A percentile compares a stretch with the other conserved stretches of the same genome.
Conservation (phyloP, 2,329 filamentous ascomycete genomes). For the Zymoseptoria tritici region DNA sequence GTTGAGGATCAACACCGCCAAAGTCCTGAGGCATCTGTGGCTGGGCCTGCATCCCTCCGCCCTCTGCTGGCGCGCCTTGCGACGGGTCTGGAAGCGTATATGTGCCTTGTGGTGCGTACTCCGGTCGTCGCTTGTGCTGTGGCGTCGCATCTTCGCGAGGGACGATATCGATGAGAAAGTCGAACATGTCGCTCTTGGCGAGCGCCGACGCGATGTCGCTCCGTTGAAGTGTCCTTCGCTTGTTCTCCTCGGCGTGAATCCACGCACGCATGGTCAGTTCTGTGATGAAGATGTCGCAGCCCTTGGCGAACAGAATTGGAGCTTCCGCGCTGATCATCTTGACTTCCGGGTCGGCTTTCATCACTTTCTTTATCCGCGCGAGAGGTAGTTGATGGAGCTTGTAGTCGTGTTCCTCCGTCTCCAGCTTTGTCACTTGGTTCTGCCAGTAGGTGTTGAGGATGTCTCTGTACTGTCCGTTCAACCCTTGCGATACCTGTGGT, state of each 20-base stretch:
- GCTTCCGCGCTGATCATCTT: slow-evolving; percentile 99
- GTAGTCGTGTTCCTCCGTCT: slow-evolving; percentile 94
- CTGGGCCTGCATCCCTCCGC: slow-evolving; percentile 23
- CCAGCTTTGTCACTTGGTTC: slow-evolving; percentile 91
- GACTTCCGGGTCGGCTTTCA: slow-evolving; percentile 98
- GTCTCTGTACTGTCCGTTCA: slow-evolving; percentile 88
- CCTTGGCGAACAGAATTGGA: slow-evolving; percentile 95
- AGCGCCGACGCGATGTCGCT: slow-evolving; percentile 94
- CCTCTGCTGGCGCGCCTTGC: slow-evolving; percentile 38
- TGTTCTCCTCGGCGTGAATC: slow-evolving; percentile 99
- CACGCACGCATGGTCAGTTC: slow-evolving; percentile 98
- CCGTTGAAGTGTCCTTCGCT: slow-evolving; percentile 86
- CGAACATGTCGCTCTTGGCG: slow-evolving; percentile 98
- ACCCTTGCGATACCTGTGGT: slow-evolving; percentile 80
- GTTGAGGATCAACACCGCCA: slow-evolving; percentile 26
- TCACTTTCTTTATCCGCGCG: slow-evolving; percentile 99
- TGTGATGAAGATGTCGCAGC: slow-evolving; percentile 92
- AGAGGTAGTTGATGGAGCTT: slow-evolving; percentile 94
- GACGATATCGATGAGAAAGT: slow-evolving; percentile 98
- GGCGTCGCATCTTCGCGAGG: slow-evolving; percentile 86
- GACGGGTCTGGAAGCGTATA: slow-evolving; percentile 45
- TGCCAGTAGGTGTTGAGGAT: slow-evolving; percentile 99
- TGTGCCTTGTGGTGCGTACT: slow-evolving; percentile 34
- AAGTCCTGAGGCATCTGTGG: slow-evolving; percentile 29
- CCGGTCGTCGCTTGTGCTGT: slow-evolving; percentile 62